Evolutionary conservation across 1,284 basidiomycete species (phyloP).

Genomic region (Ustilago sp.): DNA sequence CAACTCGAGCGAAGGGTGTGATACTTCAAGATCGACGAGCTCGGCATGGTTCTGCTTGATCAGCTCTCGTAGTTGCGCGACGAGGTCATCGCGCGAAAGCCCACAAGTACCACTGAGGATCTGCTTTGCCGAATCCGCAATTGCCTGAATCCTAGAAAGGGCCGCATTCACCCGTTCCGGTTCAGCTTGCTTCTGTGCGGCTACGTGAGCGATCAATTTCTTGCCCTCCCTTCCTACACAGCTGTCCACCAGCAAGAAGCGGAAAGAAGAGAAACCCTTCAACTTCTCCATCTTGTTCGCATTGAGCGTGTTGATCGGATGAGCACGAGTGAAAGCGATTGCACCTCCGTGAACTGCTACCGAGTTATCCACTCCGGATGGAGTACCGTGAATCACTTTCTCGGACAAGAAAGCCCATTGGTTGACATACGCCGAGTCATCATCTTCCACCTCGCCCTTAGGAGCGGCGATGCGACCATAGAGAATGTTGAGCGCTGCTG

Average conservation of each 20-base stretch:
- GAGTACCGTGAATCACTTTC: slow-evolving; percentile 97
- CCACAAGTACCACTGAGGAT: slow-evolving; percentile 44
- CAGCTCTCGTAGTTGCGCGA: slow-evolving; percentile 47
- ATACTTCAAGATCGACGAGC: slow-evolving; percentile 89
- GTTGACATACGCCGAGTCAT: slow-evolving; percentile 83
- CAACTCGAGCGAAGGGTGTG: slow-evolving; percentile 86
- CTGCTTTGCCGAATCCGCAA: slow-evolving; percentile 55
- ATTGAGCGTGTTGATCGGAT: slow-evolving; percentile 75
- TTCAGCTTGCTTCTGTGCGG: slow-evolving; percentile 78
- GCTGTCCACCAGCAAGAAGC: slow-evolving; percentile 92
- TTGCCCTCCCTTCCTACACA: slow-evolving; percentile 93
- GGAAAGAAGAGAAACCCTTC: slow-evolving; percentile 75
- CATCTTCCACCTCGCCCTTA: slow-evolving; percentile 7
- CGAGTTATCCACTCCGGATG: slow-evolving; percentile 96
- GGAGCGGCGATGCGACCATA: slow-evolving; percentile 74
- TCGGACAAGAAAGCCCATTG: slow-evolving; percentile 94
- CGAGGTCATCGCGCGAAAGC: slow-evolving; percentile 26
- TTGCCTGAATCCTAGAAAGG: slow-evolving; percentile 47
- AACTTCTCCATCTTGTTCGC: slow-evolving; percentile 83
- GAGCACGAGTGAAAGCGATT: slow-evolving; percentile 85
- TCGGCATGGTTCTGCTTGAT: slow-evolving; percentile 90
- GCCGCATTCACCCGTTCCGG: slow-evolving; percentile 65
- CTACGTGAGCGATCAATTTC: slow-evolving; percentile 89
- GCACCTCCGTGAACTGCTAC: slow-evolving; percentile 94
- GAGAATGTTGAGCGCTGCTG: slow-evolving; percentile 79